phyloP scores from a whole-genome alignment of 148 eudicot genomes.

The Camellia lanceoleosa region DNA sequence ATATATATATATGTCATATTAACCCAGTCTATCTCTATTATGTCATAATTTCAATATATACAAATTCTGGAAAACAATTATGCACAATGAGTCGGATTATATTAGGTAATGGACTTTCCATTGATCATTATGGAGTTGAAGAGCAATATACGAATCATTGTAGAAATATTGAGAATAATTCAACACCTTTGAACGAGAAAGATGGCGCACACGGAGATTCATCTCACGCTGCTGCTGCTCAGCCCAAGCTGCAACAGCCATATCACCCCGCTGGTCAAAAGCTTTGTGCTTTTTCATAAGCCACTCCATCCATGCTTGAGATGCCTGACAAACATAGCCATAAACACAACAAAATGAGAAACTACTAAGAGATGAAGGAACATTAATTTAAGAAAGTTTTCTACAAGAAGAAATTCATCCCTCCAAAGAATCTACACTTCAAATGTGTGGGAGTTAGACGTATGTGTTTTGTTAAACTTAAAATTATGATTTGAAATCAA shows the following conservation, averaged over 20 bases:
- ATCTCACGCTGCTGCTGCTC: conserved; percentile 98
- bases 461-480: background rate
- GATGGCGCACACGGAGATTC: conserved; percentile 73
- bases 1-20: too few species aligned
- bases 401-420: background rate
- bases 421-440: background rate
- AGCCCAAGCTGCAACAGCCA: conserved; percentile 99
- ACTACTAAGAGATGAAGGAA: background rate
- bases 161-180: background rate
- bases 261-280: conserved; percentile 94
- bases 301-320: conserved; percentile 99
- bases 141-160: background rate
- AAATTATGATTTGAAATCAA: background rate
- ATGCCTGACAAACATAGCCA: conserved; percentile 51
- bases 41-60: too few species aligned
- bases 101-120: too few species aligned
- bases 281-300: conserved; percentile 87
- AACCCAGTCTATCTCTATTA: too few species aligned
- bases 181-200: conserved; percentile 82
- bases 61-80: too few species aligned
- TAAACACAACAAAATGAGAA: background rate
- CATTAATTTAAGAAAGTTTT: background rate
- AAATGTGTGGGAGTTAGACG: background rate
- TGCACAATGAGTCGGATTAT: too few species aligned
- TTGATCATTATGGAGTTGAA: background rate